Conservation (phyloP, 176 grass and related monocot species). For the Cymbopogon citratus region DNA sequence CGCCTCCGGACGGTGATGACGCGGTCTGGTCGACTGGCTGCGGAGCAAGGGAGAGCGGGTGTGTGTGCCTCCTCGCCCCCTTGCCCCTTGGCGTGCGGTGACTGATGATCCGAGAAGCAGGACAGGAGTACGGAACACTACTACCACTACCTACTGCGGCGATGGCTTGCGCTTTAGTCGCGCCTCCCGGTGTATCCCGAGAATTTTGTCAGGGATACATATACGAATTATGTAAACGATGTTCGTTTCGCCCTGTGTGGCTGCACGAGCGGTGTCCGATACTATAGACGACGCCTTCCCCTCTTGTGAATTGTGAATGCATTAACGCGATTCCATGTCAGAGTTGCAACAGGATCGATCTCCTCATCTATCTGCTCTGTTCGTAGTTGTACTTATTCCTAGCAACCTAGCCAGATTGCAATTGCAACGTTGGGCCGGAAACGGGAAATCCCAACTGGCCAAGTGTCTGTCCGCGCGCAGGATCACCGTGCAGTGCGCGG, state of each 20-base stretch:
- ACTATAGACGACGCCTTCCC: background rate
- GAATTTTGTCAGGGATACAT: slow-evolving; percentile 32
- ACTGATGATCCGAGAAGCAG: background rate
- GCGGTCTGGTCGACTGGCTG: background rate
- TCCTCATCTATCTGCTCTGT: background rate
- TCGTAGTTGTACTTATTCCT: background rate
- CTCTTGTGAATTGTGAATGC: background rate
- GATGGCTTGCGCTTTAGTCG: background rate
- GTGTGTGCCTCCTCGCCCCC: background rate
- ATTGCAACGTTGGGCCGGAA: no score
- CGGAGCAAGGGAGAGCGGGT: background rate
- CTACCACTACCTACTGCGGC: background rate
- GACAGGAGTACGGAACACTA: background rate
- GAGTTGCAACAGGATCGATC: background rate
- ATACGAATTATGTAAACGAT: background rate
- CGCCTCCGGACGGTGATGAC: slow-evolving; percentile 12
- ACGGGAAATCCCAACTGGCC: no score
- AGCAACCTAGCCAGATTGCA: background rate
- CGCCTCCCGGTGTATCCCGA: slow-evolving; percentile 31
- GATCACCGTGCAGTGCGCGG: no score
- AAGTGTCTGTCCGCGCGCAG: no score
- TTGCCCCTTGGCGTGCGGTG: slow-evolving; percentile 1
- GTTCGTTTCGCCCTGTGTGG: background rate
- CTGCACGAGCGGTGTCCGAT: slow-evolving; percentile 15
- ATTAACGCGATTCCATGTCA: background rate